Base-by-base conservation (phyloP, 495 filamentous ascomycete species). In the Pseudoneurospora amorphoporcata region DNA sequence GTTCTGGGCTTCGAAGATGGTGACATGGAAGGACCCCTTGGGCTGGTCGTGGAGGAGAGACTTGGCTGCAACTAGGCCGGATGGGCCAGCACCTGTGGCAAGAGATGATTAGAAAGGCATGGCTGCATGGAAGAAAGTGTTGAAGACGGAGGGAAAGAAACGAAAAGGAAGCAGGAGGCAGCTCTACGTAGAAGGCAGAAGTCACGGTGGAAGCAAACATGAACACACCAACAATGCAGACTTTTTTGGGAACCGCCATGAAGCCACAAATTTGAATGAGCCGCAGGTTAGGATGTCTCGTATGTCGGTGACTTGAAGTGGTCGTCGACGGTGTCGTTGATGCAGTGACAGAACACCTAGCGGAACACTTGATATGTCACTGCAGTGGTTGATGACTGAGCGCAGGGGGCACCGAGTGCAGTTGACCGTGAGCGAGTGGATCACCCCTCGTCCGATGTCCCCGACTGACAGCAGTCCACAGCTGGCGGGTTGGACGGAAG, bases 1-100 rank as follows among this genome's bases (percentile, higher is more conserved):
- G 71, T 83, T 70, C 17, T 88, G 84, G 39, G 84, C 79, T 43
- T 97, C 94, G 75, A 93, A 93, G 40, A 97, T 80, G 4, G 87
- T 90, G 23, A 94, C 90, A 7, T 83, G 79, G 77, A 94, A 94
- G 8, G 82, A 83, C 10, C 82, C 87, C n/a, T 74, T 73, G 2
- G 87, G 85, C 38, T 77, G 84, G 75, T 88, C 84, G 43, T 90
- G 88, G 3, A 94, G 81, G 9, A 97, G 85, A 0, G 90, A 91
- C 80, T 95, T 96, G 72, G 93, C 93, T 1, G 92, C 90, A 39
- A 91, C 90, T 16, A 97, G 87, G 4, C 94, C 94, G 29, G 92
- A 89, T 2, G 94, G 92, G 2, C 94, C 94, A 69, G 91, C 93
- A 69, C 94, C 94, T 89, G 53, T 69, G 1, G 6, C 32, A 8